phyloP scores from a whole-genome alignment of 1,284 basidiomycete genomes.

The Cerrena zonata region DNA sequence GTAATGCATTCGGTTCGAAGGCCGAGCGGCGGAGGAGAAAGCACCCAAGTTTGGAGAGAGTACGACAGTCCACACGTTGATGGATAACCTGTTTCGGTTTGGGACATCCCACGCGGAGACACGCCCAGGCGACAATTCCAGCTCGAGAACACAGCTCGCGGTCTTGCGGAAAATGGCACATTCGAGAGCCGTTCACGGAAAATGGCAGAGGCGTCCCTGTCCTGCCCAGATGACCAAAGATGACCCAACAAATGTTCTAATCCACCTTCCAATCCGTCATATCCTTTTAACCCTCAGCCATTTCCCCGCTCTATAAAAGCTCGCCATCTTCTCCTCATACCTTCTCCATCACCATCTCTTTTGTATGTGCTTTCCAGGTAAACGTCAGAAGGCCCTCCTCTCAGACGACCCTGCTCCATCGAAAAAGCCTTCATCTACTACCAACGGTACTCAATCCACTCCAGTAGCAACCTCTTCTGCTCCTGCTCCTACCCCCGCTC shows the following conservation, averaged over 20 bases:
- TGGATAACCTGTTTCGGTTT: neutral
- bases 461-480: slow-evolving; percentile 1
- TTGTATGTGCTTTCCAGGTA: slow-evolving; percentile 40
- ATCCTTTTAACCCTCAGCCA: slow-evolving; percentile 4
- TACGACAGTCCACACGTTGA: neutral
- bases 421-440: slow-evolving; percentile 8
- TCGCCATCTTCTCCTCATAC: neutral
- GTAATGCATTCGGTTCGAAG: neutral
- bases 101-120: neutral
- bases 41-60: neutral
- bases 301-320: slow-evolving; percentile 11
- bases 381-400: slow-evolving; percentile 32
- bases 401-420: slow-evolving; percentile 23
- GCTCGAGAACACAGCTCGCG: no score
- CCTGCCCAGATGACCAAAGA: neutral
- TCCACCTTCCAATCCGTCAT: neutral
- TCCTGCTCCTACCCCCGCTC: neutral
- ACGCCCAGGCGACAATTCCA: neutral
- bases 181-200: neutral
- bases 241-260: neutral
- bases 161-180: no score
- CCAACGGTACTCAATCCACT: neutral
- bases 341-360: slow-evolving; percentile 7
- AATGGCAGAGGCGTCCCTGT: neutral
- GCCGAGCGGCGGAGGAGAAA: neutral